These are phyloP conservation scores for Tulasnella sp. DNA, from an alignment of 768 basidiomycete species.

Conservation along the genomic window DNA sequence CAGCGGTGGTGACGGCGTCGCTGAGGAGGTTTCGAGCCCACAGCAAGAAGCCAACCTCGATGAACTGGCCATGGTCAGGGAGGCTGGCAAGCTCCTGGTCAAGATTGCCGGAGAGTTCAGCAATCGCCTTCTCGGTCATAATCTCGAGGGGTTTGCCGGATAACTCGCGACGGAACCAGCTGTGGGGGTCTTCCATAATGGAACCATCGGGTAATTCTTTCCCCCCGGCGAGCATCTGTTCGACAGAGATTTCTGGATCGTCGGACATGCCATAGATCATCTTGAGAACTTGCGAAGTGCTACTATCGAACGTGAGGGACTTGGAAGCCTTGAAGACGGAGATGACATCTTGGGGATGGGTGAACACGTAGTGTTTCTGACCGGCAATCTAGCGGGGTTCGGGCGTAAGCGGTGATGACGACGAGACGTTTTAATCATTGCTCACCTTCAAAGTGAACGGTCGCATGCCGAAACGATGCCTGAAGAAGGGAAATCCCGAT, in stretches of 20 bases:
- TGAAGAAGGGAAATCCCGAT: not conserved
- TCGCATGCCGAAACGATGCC: not conserved
- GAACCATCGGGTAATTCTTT: slow-evolving; percentile 1
- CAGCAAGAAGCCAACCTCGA: not conserved
- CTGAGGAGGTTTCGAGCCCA: not conserved
- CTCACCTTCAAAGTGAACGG: slow-evolving; percentile 2
- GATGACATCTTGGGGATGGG: slow-evolving; percentile 2
- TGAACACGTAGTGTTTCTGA: slow-evolving; percentile 10
- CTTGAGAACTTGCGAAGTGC: not conserved
- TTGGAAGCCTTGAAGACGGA: not conserved
- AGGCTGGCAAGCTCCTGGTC: not conserved
- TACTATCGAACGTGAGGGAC: not conserved
- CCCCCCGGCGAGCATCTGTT: not conserved
- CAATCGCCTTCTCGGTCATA: not conserved
- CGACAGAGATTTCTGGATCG: not conserved
- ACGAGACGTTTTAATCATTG: not conserved
- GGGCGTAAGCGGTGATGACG: not conserved
- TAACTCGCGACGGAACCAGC: not conserved
- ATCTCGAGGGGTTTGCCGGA: not conserved
- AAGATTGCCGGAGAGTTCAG: not conserved
- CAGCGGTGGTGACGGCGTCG: not conserved
- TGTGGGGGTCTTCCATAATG: not conserved
- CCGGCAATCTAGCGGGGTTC: slow-evolving; percentile 7
- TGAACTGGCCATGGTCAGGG: not conserved
- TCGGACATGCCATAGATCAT: slow-evolving; percentile 6